Evolutionary conservation across 2,329 filamentous ascomycete genomes (phyloP).

Genomic region (Camptophora hylomeconis): DNA sequence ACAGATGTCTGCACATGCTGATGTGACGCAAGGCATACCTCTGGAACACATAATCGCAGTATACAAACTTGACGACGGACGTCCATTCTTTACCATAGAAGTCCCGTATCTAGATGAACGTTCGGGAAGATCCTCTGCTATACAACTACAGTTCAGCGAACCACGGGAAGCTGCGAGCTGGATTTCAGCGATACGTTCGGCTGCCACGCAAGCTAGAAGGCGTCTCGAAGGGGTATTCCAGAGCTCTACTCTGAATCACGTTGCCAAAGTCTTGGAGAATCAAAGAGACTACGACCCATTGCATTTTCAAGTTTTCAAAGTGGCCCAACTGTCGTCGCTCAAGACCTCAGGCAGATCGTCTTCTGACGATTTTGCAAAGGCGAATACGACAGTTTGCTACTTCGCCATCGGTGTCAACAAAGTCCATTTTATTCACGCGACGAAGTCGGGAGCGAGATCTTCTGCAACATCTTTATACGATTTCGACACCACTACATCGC

Average conservation of each 20-base stretch:
- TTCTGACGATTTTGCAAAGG: constrained; percentile 53
- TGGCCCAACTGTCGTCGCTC: constrained; percentile 48
- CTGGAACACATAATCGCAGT: constrained; percentile 55
- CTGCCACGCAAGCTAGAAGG: constrained; percentile 32
- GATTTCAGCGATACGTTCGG: constrained; percentile 48
- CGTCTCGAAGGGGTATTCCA: constrained; percentile 41
- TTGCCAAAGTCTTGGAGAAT: constrained; percentile 48
- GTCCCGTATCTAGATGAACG: constrained; percentile 57
- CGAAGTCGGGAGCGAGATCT: constrained; percentile 41
- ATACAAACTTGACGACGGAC: constrained; percentile 53
- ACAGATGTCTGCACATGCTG: constrained; percentile 43
- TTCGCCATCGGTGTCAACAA: constrained; percentile 57
- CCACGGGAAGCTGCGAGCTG: constrained; percentile 53
- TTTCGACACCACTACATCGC: constrained; percentile 39
- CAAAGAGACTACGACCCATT: constrained; percentile 56
- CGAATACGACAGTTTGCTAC: constrained; percentile 53
- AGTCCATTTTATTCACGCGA: constrained; percentile 53
- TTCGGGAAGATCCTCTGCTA: constrained; percentile 44
- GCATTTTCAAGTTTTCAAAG: constrained; percentile 56
- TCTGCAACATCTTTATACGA: constrained; percentile 42
- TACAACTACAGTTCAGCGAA: constrained; percentile 52
- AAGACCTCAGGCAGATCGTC: constrained; percentile 46
- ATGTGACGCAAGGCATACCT: constrained; percentile 42
- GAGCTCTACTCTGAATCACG: constrained; percentile 48
- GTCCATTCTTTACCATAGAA: constrained; percentile 53